A percentile compares a stretch with the other conserved stretches of the same genome.
Evolutionary conservation across 2,329 filamentous ascomycete genomes (phyloP).

Genomic region (Trichophyton rubrum): DNA sequence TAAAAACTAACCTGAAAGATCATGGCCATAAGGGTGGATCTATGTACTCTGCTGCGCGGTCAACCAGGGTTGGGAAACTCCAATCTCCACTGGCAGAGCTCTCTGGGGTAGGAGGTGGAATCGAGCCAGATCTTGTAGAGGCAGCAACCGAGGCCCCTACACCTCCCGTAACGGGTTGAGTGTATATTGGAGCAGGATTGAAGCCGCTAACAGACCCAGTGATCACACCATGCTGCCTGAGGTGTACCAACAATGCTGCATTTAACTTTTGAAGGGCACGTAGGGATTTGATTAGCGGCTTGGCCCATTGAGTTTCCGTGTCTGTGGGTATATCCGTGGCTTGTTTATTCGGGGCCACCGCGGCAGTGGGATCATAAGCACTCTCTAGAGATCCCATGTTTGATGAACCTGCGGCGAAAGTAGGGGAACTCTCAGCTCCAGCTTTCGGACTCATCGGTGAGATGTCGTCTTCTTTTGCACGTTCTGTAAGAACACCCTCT

Average conservation of each 20-base stretch:
- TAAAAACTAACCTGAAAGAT: not conserved
- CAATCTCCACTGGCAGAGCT: conserved; percentile 37
- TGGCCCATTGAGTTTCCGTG: conserved; percentile 34
- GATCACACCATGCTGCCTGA: conserved; percentile 14
- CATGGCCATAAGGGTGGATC: conserved; percentile 33
- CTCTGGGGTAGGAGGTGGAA: conserved; percentile 36
- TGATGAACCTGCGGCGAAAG: conserved; percentile 8
- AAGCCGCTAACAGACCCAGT: conserved; percentile 12
- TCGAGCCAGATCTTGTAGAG: conserved; percentile 20
- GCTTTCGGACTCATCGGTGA: conserved; percentile 15
- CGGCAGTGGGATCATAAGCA: conserved; percentile 17
- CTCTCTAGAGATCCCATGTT: conserved; percentile 17
- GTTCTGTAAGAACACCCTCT: conserved; percentile 34
- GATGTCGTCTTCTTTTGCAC: conserved; percentile 26
- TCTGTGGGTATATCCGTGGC: conserved; percentile 16
- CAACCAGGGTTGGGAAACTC: conserved; percentile 34
- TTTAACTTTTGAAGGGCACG: conserved; percentile 36
- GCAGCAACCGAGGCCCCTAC: conserved; percentile 9
- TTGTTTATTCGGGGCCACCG: conserved; percentile 19
- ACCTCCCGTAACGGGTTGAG: not conserved
- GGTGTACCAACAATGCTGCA: conserved; percentile 24
- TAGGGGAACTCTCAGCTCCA: not conserved
- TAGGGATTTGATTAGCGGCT: conserved; percentile 35
- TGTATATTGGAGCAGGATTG: not conserved
- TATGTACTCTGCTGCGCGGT: conserved; percentile 37